Percentiles rank a stretch among this genome's conserved stretches.
These are phyloP conservation scores for Cupressus sempervirens DNA, from an alignment of 75 land plant genomes.

Conservation along the genomic window DNA sequence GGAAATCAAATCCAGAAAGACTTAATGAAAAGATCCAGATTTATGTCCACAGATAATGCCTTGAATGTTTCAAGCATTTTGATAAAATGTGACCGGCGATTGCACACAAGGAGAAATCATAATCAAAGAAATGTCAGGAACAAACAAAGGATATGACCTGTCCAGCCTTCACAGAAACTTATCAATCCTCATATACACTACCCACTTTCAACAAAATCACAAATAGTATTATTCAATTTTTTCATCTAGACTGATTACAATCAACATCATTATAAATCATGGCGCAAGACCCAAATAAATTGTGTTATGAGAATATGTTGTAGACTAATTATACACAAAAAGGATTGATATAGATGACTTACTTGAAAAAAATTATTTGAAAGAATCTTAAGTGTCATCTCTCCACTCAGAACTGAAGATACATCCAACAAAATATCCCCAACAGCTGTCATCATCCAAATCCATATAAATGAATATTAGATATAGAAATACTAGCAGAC, in stretches of 20 bases:
- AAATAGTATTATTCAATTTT: background rate
- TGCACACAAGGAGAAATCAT: background rate
- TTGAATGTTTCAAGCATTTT: background rate
- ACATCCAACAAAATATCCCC: constrained; percentile 90
- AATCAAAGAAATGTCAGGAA: background rate
- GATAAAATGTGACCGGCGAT: background rate
- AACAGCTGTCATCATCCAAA: constrained; percentile 47
- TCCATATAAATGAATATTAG: background rate
- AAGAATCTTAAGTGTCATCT: constrained; percentile 66
- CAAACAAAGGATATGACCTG: background rate
- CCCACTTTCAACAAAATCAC: background rate
- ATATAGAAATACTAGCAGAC: background rate
- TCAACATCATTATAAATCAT: background rate
- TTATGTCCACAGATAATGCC: background rate
- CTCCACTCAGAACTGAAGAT: constrained; percentile 82
- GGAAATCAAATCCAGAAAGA: background rate
- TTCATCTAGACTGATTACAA: background rate
- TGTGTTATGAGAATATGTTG: background rate
- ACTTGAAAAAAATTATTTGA: constrained; percentile 74
- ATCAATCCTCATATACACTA: background rate
- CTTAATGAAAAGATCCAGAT: background rate
- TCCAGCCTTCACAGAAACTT: background rate
- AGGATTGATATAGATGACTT: constrained; percentile 5
- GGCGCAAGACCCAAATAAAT: background rate
- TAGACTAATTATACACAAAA: background rate